A percentile compares a stretch with the other conserved stretches of the same genome.
Evolutionary conservation across 2,329 filamentous ascomycete genomes (phyloP).

Genomic region (Corniculantispora saksenae): DNA sequence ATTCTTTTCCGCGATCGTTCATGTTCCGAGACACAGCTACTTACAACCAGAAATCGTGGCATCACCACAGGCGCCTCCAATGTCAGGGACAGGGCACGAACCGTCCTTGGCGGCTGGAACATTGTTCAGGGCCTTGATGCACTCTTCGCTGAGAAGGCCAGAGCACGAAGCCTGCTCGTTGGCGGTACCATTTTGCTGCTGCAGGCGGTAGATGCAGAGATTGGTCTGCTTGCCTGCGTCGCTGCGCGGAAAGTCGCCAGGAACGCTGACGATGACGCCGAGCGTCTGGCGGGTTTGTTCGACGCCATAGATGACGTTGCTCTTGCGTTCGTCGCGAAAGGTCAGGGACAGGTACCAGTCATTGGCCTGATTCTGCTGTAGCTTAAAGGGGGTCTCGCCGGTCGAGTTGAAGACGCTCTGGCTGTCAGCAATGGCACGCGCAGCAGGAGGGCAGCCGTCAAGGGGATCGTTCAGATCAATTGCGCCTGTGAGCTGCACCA

Average conservation of each 20-base stretch:
- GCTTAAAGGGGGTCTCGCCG: constrained; percentile 6
- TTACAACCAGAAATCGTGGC: constrained; percentile 9
- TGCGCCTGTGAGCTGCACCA: neutral
- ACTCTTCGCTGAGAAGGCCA: constrained; percentile 14
- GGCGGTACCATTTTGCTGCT: neutral
- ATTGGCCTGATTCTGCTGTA: neutral
- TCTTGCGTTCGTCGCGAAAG: constrained; percentile 13
- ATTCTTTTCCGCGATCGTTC: neutral
- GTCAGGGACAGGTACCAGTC: constrained; percentile 15
- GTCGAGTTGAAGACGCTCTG: constrained; percentile 17
- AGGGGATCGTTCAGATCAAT: constrained; percentile 15
- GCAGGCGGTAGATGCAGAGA: constrained; percentile 17
- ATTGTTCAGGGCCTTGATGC: constrained; percentile 6
- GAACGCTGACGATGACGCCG: constrained; percentile 16
- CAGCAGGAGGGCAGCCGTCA: constrained; percentile 11
- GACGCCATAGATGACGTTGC: neutral
- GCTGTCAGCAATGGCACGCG: neutral
- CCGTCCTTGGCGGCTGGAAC: neutral
- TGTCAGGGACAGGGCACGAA: constrained; percentile 9
- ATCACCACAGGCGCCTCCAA: constrained; percentile 3
- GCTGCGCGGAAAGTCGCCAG: constrained; percentile 8
- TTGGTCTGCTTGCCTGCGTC: neutral
- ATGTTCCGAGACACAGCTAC: neutral
- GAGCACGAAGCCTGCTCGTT: constrained; percentile 9
- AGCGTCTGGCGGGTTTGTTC: constrained; percentile 7